A percentile compares a stretch with the other conserved stretches of the same genome.
phyloP scores from a whole-genome alignment of 371 early-diverging fungal genomes.

The Mortierella sp. region DNA sequence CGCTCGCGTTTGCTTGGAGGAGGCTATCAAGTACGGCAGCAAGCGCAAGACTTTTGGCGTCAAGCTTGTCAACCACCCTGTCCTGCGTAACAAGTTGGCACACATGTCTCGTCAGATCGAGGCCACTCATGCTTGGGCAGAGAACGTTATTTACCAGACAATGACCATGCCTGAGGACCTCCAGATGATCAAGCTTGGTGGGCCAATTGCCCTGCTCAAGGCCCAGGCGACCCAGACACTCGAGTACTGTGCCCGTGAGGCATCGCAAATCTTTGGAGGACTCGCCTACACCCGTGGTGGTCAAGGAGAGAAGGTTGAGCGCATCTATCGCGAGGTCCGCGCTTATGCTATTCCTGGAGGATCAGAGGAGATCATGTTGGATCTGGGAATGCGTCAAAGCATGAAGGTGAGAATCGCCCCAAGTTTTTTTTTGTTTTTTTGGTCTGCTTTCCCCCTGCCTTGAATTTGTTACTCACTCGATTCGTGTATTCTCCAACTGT shows the following conservation, averaged over 20 bases:
- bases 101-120: constrained; percentile 88
- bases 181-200: constrained; percentile 81
- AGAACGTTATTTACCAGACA: constrained; percentile 74
- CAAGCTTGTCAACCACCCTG: constrained; percentile 78
- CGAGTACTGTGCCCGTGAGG: constrained; percentile 90
- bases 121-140: constrained; percentile 90
- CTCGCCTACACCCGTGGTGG: constrained; percentile 82
- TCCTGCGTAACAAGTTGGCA: constrained; percentile 75
- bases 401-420: constrained; percentile 57
- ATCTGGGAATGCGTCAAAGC: constrained; percentile 83
- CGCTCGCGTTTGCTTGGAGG: constrained; percentile 89
- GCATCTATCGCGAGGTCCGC: constrained; percentile 88
- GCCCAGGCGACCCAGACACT: constrained; percentile 88
- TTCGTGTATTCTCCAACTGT: not conserved
- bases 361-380: constrained; percentile 87
- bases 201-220: constrained; percentile 89
- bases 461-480: not conserved
- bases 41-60: constrained; percentile 90
- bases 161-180: constrained; percentile 71
- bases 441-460: not conserved
- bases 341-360: constrained; percentile 92
- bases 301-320: constrained; percentile 89
- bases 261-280: constrained; percentile 94
- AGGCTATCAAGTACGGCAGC: constrained; percentile 85
- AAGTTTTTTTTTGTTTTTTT: not conserved